These are phyloP conservation scores for Dothideomycetes sp. DNA, from an alignment of 2,329 filamentous ascomycete species.

Conservation along the genomic window DNA sequence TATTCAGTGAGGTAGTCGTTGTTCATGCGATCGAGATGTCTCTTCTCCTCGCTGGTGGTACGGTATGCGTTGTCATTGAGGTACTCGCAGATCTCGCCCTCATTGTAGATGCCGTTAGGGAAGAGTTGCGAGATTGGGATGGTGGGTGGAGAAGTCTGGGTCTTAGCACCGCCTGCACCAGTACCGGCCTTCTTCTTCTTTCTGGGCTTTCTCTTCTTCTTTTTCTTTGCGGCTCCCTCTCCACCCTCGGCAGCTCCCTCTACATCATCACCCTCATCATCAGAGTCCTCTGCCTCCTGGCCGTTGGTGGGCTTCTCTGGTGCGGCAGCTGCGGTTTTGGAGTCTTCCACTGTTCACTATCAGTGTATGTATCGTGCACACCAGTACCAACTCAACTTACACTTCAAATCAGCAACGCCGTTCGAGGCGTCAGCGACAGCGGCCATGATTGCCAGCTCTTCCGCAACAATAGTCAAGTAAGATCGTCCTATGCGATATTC, in stretches of 20 bases:
- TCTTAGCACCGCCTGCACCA: conserved; percentile 19
- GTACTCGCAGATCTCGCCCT: conserved; percentile 36
- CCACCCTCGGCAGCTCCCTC: conserved; percentile 23
- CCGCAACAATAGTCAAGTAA: too few relatives aligned
- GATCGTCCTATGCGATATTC: too few relatives aligned
- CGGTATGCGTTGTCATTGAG: conserved; percentile 33
- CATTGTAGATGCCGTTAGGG: conserved; percentile 30
- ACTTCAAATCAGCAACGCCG: conserved; percentile 6
- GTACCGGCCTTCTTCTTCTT: conserved; percentile 27
- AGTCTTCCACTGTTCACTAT: conserved; percentile 8
- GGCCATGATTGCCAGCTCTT: too few relatives aligned
- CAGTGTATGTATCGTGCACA: neutral
- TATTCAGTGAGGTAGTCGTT: conserved; percentile 41
- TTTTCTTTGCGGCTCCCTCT: conserved; percentile 28
- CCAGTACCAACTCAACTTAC: neutral
- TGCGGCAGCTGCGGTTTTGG: conserved; percentile 9
- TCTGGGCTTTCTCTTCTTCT: conserved; percentile 35
- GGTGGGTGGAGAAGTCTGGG: conserved; percentile 37
- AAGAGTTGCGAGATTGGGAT: conserved; percentile 36
- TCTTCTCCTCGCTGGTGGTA: conserved; percentile 36
- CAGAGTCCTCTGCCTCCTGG: conserved; percentile 22
- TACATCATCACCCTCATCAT: conserved; percentile 26
- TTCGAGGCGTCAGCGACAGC: conserved; percentile 1
- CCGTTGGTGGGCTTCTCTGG: conserved; percentile 16
- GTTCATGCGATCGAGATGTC: conserved; percentile 33